Base-by-base conservation (phyloP, 345 rosid genomes). In the Cardamine resedifolia region DNA sequence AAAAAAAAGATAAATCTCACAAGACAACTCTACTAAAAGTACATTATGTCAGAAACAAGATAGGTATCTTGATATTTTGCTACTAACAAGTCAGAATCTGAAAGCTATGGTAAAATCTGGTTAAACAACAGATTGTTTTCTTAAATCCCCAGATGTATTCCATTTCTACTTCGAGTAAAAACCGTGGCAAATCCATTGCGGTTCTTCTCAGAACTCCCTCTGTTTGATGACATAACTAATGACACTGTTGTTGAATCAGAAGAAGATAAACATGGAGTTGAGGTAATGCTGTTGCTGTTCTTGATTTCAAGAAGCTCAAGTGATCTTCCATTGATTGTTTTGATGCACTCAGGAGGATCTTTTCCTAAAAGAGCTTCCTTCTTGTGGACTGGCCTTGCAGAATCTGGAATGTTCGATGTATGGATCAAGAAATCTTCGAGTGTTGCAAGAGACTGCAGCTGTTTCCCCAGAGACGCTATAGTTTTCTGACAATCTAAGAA, bases 401-500 rank as follows among this genome's bases (percentile, higher is more conserved):
- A 59, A 59, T 21, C 68, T 63, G 55, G 58, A 64, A 89, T 72
- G 82, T 82, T 80, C 2, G 80, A 67, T 47, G 92, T 86, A 81
- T 88, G 97, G 3, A 88, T 80, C 75, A 94, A 82, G 84, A 94
- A 91, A 70, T 94, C 98, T 71, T 94, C 97, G 3, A 89, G 81
- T 19, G 97, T 91, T 66, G 97, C 97, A 51, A 94, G 89, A 71
- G 97, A 94, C 44, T 88, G 87, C 36, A 94, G 78, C 77, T 91
- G 96, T 73, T 86, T 83, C 65, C 95, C 91, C 12, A 94, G 81
- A 28, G 98, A 89, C 20, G 86, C 88, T 72, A 94, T 94, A 28
- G 97, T 94, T 71, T 86, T 87, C 84, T 91, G 98, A 83, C 98
- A 94, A 33, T 89, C 96, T 0, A 90, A 88, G 16, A 91, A 90